Conservation (phyloP, 306 rosid species). For the Cicer pinnatifidum region DNA sequence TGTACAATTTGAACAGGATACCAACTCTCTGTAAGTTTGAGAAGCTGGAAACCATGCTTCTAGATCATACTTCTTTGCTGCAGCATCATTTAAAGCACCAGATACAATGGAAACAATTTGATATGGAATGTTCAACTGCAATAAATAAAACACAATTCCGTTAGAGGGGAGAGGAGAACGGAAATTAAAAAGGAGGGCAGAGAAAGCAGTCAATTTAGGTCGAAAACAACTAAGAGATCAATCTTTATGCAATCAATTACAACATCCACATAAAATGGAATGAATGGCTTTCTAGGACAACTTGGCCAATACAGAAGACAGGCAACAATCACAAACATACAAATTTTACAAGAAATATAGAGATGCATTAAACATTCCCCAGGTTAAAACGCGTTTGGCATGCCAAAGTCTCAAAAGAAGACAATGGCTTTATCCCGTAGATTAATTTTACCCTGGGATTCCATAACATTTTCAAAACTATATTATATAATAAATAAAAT, state of each 20-base stretch:
- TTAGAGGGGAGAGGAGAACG: not conserved
- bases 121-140: slow-evolving; percentile 84
- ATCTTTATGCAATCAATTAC: not conserved
- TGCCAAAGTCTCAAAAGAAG: slow-evolving; percentile 11
- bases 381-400: slow-evolving; percentile 15
- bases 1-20: slow-evolving; percentile 96
- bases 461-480: not conserved
- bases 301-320: slow-evolving; percentile 1
- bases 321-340: slow-evolving; percentile 22
- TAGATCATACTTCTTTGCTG: slow-evolving; percentile 92
- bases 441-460: slow-evolving; percentile 21
- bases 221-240: slow-evolving; percentile 24
- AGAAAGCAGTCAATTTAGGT: slow-evolving; percentile 25
- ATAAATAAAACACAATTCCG: slow-evolving; percentile 15
- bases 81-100: slow-evolving; percentile 98
- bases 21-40: slow-evolving; percentile 82
- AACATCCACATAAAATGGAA: slow-evolving; percentile 4
- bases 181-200: not conserved
- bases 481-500: not conserved
- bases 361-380: slow-evolving; percentile 10
- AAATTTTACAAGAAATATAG: slow-evolving; percentile 21
- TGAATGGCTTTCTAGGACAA: not conserved
- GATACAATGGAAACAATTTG: slow-evolving; percentile 89
- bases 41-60: slow-evolving; percentile 99
- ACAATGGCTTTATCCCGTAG: slow-evolving; percentile 1